Evolutionary conservation across 2,329 filamentous ascomycete genomes (phyloP).

Genomic region (Phaeosphaeria sp.): DNA sequence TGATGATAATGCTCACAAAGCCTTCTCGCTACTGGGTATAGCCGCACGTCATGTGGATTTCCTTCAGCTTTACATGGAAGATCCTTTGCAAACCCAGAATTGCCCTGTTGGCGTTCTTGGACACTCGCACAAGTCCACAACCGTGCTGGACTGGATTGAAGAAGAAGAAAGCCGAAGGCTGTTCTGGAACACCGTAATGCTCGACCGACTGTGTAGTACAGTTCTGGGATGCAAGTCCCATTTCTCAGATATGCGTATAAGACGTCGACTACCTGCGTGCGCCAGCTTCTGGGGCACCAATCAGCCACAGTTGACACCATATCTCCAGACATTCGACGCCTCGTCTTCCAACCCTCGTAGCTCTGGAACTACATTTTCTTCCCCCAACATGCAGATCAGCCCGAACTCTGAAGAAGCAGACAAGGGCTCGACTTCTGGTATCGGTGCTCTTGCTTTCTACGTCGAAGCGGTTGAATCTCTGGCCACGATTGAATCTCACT

Average conservation of each 20-base stretch:
- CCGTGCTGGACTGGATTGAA: neutral
- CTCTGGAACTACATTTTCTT: neutral
- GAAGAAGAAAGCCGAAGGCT: constrained; percentile 1
- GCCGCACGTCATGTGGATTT: neutral
- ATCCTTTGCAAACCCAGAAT: neutral
- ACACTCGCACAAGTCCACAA: neutral
- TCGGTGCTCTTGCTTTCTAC: constrained; percentile 6
- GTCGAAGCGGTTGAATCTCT: constrained; percentile 4
- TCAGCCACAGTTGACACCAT: constrained; percentile 2
- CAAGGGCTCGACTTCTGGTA: neutral
- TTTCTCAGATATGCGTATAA: neutral
- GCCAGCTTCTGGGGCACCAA: constrained; percentile 10
- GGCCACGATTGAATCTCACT: constrained; percentile 1
- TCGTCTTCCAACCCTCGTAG: neutral
- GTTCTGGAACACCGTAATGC: constrained; percentile 5
- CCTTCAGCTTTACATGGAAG: neutral
- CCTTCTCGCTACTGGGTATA: constrained; percentile 1
- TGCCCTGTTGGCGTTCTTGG: neutral
- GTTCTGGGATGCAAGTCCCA: neutral
- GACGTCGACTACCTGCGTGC: constrained; percentile 3
- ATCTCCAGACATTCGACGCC: neutral
- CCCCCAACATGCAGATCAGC: neutral
- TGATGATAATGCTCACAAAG: constrained; percentile 2
- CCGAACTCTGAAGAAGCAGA: neutral
- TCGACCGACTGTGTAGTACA: neutral